phyloP scores from a whole-genome alignment of 1,284 basidiomycete genomes.

The Polyporus tsugae region DNA sequence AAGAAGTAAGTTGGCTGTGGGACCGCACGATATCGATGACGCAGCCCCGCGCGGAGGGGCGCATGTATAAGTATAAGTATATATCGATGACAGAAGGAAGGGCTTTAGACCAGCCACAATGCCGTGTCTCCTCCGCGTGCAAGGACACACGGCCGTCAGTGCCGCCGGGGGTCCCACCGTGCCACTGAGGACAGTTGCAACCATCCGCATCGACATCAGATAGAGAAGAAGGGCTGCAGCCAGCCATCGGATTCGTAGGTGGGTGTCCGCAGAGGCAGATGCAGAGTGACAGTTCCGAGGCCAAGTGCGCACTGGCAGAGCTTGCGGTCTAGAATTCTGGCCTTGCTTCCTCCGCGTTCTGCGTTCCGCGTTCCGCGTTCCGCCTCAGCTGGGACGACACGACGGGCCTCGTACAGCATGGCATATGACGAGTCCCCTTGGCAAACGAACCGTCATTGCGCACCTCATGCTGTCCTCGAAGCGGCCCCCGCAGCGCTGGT shows the following conservation, averaged over 20 bases:
- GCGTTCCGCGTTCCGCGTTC: slow-evolving; percentile 3
- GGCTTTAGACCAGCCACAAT: neutral
- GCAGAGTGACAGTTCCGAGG: neutral
- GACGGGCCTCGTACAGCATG: neutral
- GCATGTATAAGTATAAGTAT: neutral
- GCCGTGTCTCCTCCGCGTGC: neutral
- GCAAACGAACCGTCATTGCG: neutral
- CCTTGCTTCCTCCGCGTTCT: slow-evolving; percentile 7
- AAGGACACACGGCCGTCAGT: neutral
- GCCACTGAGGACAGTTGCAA: neutral
- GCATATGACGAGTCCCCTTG: neutral
- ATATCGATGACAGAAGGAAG: slow-evolving; percentile 6
- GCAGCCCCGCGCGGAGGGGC: neutral
- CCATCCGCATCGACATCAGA: slow-evolving; percentile 11
- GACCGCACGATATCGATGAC: slow-evolving; percentile 10
- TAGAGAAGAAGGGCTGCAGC: neutral
- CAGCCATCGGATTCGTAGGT: neutral
- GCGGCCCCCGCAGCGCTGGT: neutral
- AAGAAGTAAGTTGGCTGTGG: slow-evolving; percentile 4
- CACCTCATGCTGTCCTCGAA: neutral
- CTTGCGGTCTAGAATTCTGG: neutral
- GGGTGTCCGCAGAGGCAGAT: neutral
- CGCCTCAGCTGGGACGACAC: neutral
- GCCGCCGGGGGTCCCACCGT: neutral
- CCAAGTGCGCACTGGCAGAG: neutral